These are phyloP conservation scores for Talaromyces sp. DNA, from an alignment of 2,329 filamentous ascomycete species.

Conservation along the genomic window DNA sequence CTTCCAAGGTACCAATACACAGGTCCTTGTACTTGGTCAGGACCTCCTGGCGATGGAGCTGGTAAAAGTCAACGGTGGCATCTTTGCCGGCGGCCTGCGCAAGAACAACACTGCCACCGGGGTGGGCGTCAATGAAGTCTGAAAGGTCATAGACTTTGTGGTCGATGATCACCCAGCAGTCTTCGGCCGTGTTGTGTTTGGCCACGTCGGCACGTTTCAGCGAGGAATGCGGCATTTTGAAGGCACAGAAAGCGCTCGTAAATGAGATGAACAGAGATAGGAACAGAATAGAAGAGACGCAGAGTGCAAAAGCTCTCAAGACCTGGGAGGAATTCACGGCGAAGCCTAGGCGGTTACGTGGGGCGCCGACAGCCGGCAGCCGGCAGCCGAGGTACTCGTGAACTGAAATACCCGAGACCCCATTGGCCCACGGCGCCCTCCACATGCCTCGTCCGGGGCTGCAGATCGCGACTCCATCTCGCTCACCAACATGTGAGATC, in stretches of 20 bases:
- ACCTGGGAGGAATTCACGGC: background rate
- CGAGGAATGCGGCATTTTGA: slow-evolving; percentile 12
- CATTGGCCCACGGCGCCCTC: background rate
- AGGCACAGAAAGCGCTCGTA: background rate
- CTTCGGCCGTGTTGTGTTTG: slow-evolving; percentile 70
- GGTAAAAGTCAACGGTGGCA: slow-evolving; percentile 81
- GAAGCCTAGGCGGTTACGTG: background rate
- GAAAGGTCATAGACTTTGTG: slow-evolving; percentile 81
- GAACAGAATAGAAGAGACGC: background rate
- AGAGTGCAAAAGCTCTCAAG: background rate
- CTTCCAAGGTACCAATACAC: slow-evolving; percentile 69
- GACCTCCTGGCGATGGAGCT: slow-evolving; percentile 88
- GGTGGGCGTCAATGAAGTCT: slow-evolving; percentile 81
- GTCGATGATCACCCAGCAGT: slow-evolving; percentile 80
- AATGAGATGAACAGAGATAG: background rate
- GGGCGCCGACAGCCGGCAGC: background rate
- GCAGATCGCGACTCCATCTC: background rate
- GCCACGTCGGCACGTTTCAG: slow-evolving; percentile 60
- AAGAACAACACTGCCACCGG: slow-evolving; percentile 75
- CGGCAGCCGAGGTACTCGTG: slow-evolving; percentile 6
- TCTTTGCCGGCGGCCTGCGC: slow-evolving; percentile 76
- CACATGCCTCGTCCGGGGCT: background rate
- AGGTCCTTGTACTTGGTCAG: slow-evolving; percentile 71
- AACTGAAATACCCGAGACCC: background rate
- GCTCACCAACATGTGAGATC: background rate